Evolutionary conservation across 2,329 filamentous ascomycete genomes (phyloP).

Genomic region (Cordyceps fumosorosea): DNA sequence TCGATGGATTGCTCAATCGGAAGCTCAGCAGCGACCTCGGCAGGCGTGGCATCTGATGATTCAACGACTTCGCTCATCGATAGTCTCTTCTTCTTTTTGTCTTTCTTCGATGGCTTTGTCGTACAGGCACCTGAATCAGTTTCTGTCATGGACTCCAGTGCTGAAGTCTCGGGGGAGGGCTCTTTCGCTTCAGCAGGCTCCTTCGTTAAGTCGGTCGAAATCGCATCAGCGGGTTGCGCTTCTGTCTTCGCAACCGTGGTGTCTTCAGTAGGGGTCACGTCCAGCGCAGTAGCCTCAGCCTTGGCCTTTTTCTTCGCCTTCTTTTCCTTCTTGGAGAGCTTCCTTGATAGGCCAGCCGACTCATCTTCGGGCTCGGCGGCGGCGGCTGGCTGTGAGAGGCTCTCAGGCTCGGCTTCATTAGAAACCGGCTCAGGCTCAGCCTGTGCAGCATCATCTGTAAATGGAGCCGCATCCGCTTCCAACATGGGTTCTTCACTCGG

Average conservation of each 20-base stretch:
- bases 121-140: background rate
- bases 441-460: conserved; percentile 10
- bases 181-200: background rate
- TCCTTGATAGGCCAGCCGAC: conserved; percentile 24
- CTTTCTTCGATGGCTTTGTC: conserved; percentile 20
- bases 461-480: background rate
- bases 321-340: conserved; percentile 26
- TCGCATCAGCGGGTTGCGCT: background rate
- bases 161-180: background rate
- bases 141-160: background rate
- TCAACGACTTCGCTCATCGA: conserved; percentile 10
- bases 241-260: no score
- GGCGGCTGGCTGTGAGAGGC: conserved; percentile 17
- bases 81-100: conserved; percentile 25
- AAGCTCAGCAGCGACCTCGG: background rate
- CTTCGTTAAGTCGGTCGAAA: background rate
- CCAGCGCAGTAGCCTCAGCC: conserved; percentile 6
- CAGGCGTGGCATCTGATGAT: background rate
- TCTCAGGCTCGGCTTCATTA: conserved; percentile 17
- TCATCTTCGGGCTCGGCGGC: conserved; percentile 22
- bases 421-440: conserved; percentile 14
- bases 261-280: background rate
- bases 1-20: background rate
- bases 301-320: conserved; percentile 11
- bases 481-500: background rate